Conservation (phyloP, 805 yeast species). For the Spathaspora boniae region DNA sequence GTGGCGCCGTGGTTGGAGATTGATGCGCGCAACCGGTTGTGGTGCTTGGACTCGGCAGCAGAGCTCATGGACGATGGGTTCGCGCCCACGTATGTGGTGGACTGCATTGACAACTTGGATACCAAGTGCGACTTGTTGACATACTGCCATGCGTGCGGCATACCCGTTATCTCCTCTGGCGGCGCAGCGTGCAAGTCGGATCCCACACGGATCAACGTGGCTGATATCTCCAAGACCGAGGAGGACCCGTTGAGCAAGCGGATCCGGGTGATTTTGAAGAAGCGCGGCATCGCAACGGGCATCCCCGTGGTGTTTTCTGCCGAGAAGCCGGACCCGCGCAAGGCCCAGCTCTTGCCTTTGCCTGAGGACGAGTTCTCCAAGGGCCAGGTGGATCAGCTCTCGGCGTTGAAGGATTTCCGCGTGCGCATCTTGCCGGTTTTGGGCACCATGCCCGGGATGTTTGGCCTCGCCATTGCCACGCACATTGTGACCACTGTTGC, state of each 20-base stretch:
- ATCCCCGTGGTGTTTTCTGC: constrained; percentile 89
- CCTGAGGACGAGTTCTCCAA: constrained; percentile 75
- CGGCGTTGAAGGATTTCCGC: constrained; percentile 85
- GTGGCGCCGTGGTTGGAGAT: constrained; percentile 94
- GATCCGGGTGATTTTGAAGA: constrained; percentile 79
- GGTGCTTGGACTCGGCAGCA: constrained; percentile 66
- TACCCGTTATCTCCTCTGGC: constrained; percentile 84
- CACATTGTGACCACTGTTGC: constrained; percentile 74
- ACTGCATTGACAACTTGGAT: constrained; percentile 94
- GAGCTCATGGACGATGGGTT: constrained; percentile 47
- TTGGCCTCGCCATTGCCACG: constrained; percentile 88
- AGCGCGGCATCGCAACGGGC: constrained; percentile 69
- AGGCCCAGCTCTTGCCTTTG: constrained; percentile 82
- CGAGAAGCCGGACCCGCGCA: constrained; percentile 94
- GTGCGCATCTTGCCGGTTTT: constrained; percentile 93
- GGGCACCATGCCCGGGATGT: constrained; percentile 96
- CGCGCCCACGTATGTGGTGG: constrained; percentile 77
- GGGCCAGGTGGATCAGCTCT: constrained; percentile 82
- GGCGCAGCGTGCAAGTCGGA: constrained; percentile 98
- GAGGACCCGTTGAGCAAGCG: constrained; percentile 92
- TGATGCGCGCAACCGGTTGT: constrained; percentile 73
- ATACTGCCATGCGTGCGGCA: constrained; percentile 56
- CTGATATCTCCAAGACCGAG: constrained; percentile 84
- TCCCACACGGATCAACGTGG: constrained; percentile 84
- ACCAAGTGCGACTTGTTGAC: constrained; percentile 90